Conservation (phyloP, 176 grass and related monocot genomes). For the Areca catechu region DNA sequence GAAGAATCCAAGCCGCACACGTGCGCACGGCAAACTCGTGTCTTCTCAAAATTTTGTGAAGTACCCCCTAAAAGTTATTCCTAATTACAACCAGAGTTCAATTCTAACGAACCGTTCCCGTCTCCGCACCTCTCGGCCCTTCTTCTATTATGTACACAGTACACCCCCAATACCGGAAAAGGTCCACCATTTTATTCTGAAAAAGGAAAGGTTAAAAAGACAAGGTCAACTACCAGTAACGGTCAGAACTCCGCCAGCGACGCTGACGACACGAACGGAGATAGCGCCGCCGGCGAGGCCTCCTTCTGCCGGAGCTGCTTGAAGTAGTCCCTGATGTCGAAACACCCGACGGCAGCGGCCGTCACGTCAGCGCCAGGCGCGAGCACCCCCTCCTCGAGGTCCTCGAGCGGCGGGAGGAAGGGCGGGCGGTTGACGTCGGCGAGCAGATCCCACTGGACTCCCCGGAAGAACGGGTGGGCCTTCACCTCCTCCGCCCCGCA, state of each 20-base stretch:
- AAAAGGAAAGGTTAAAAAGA: slow-evolving; percentile 10
- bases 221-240: slow-evolving; percentile 7
- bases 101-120: too few species aligned
- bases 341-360: slow-evolving; percentile 7
- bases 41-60: too few species aligned
- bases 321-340: slow-evolving; percentile 67
- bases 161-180: neutral
- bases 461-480: slow-evolving; percentile 73
- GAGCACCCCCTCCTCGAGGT: slow-evolving; percentile 25
- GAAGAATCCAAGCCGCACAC: too few species aligned
- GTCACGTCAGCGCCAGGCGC: neutral
- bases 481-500: slow-evolving; percentile 57
- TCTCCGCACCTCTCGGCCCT: too few species aligned
- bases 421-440: slow-evolving; percentile 56
- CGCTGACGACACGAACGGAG: slow-evolving; percentile 2
- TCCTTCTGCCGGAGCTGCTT: slow-evolving; percentile 24
- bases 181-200: slow-evolving; percentile 4
- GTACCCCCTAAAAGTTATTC: too few species aligned
- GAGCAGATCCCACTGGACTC: slow-evolving; percentile 72
- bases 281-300: neutral
- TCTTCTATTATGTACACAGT: too few species aligned
- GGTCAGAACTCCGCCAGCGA: slow-evolving; percentile 51
- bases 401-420: slow-evolving; percentile 49
- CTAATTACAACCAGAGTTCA: too few species aligned
- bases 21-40: too few species aligned